Conservation (phyloP, 2,329 filamentous ascomycete genomes). For the Penicillium sp. region DNA sequence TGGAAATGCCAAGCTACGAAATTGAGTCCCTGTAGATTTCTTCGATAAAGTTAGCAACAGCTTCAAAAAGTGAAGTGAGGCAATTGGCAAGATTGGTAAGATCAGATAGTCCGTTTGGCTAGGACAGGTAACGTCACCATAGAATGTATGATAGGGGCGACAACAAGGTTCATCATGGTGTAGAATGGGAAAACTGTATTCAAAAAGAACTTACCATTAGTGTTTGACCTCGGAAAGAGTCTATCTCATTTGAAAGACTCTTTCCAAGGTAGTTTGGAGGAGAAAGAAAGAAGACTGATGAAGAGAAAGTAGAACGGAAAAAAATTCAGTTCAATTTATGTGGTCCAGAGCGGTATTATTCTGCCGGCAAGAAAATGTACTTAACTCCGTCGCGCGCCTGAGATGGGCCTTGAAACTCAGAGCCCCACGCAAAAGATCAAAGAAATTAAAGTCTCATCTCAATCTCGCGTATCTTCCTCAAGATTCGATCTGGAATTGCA, state of each 20-base stretch:
- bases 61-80: constrained; percentile 4
- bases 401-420: constrained; percentile 10
- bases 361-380: constrained; percentile 30
- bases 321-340: constrained; percentile 28
- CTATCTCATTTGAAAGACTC: constrained; percentile 18
- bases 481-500: neutral
- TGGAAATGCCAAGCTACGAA: neutral
- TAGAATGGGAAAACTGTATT: constrained; percentile 9
- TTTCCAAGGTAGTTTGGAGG: constrained; percentile 17
- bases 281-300: constrained; percentile 9
- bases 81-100: constrained; percentile 6
- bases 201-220: constrained; percentile 30
- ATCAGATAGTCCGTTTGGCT: constrained; percentile 62
- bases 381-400: constrained; percentile 15
- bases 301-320: constrained; percentile 13
- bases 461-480: neutral
- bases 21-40: constrained; percentile 2
- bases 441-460: constrained; percentile 10
- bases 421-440: constrained; percentile 23
- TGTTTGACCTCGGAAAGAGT: constrained; percentile 16
- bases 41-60: constrained; percentile 31
- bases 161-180: constrained; percentile 59
- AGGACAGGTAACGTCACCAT: constrained; percentile 62
- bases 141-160: constrained; percentile 62
- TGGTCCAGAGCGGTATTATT: constrained; percentile 25